Evolutionary conservation across 495 filamentous ascomycete genomes (phyloP).

Genomic region (Oleoguttula mirabilis): DNA sequence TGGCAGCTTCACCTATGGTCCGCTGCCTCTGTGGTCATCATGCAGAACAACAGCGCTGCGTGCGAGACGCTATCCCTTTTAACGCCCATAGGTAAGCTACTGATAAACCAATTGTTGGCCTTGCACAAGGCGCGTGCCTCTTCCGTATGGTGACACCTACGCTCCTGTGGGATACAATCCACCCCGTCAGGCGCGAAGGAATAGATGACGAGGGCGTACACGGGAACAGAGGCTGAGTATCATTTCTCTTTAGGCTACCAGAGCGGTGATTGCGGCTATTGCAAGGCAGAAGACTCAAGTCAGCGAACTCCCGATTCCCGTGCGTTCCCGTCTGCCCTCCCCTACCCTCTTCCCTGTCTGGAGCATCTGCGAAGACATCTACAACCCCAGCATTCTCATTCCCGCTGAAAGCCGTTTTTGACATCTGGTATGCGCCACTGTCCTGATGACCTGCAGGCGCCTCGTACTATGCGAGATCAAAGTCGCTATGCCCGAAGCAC

Average conservation of each 20-base stretch:
- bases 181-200: too few relatives aligned
- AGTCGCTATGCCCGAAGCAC: conserved; percentile 52
- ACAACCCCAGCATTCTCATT: too few relatives aligned
- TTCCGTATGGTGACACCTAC: too few relatives aligned
- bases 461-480: conserved; percentile 67
- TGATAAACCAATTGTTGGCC: conserved; percentile 2
- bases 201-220: too few relatives aligned
- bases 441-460: conserved; percentile 65
- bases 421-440: too few relatives aligned
- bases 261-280: conserved; percentile 31
- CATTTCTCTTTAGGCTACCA: conserved; percentile 24
- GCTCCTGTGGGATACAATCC: too few relatives aligned
- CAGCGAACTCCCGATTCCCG: conserved; percentile 30
- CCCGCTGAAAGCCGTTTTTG: too few relatives aligned
- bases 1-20: too few relatives aligned
- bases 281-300: conserved; percentile 28
- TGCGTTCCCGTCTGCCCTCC: conserved; percentile 20
- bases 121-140: too few relatives aligned
- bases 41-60: conserved; percentile 6
- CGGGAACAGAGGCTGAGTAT: conserved; percentile 14
- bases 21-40: conserved; percentile 8
- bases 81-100: conserved; percentile 16
- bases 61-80: conserved; percentile 10
- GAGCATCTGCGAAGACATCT: too few relatives aligned
- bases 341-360: neutral